phyloP scores from a whole-genome alignment of 164 flowering plant species.

The Vitis rupestris region DNA sequence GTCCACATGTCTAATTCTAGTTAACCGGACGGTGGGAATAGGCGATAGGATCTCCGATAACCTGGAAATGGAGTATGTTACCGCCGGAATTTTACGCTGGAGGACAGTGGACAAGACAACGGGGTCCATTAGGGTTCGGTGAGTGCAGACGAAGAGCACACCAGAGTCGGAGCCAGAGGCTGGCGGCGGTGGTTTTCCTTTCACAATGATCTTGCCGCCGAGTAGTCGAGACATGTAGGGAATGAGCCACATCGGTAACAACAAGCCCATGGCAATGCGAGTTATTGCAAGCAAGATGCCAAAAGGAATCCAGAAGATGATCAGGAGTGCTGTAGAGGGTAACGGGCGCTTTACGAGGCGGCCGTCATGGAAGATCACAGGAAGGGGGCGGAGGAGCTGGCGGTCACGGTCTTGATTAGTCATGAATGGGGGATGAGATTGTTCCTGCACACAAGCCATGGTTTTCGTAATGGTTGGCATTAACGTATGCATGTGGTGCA shows the following conservation, averaged over 20 bases:
- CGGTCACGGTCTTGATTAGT: conserved; percentile 18
- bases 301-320: conserved; percentile 84
- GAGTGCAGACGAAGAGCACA: conserved; percentile 91
- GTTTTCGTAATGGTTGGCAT: not conserved
- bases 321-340: conserved; percentile 64
- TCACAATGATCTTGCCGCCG: conserved; percentile 62
- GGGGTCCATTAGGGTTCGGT: conserved; percentile 94
- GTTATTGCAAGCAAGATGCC: conserved; percentile 64
- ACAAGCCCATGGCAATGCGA: conserved; percentile 51
- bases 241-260: conserved; percentile 56
- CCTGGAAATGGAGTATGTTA: conserved; percentile 88
- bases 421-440: conserved; percentile 46
- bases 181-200: conserved; percentile 79
- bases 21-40: conserved; percentile 82
- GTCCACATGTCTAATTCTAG: conserved; percentile 71
- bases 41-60: conserved; percentile 88
- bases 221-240: conserved; percentile 50
- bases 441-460: conserved; percentile 46
- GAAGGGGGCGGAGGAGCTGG: conserved; percentile 51
- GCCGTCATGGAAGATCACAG: conserved; percentile 97
- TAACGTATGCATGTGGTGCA: not conserved
- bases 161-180: conserved; percentile 46
- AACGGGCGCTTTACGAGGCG: conserved; percentile 82
- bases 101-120: conserved; percentile 78
- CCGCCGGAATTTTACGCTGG: conserved; percentile 70